Base-by-base conservation (phyloP, 305 asterid species). In the Solanum hybrid region DNA sequence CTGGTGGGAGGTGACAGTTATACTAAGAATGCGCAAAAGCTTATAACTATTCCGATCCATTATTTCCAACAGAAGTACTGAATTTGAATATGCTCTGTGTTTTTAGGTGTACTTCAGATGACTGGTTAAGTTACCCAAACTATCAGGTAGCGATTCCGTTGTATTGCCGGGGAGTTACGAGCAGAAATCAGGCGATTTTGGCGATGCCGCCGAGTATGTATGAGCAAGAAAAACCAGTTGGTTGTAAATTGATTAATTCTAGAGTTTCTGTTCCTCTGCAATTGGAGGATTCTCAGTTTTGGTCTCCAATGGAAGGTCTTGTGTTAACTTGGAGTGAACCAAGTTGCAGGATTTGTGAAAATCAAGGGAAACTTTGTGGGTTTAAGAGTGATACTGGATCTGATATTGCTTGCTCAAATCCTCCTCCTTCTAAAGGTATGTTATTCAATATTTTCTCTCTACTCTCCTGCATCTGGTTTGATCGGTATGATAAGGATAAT, bases 321-420 rank as follows among this genome's bases (percentile, higher is more conserved):
- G 90, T 89, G 93, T 92, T 96, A 89, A 89, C 57, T 3, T 96
- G 98, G 98, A 68, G 38, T 5, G 90, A 84, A n/a, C 98, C 98
- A 1, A 72, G 31, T 20, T 96, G 98, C 91, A 51, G 87, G 75
- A 33, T 36, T 22, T 96, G 98, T 81, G 98, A 93, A 4, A 91
- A 24, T 29, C 70, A 73, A 34, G 95, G 96, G 1, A 91, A 95
- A 51, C 15, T 90, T 86, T 96, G 98, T 91, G 95, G 97, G 89
- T 92, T 82, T 76, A 89, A 90, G 20, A 90, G 72, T 12, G 93
- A 89, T 82, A 22, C 92, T 76, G 94, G 94, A 39, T 45, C 34
- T 1, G 93, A 89, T 11, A 75, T 92, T 89, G 94, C 90, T 26
- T 96, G 98, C 83, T 89, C 73, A 79, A 84, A 88, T 90, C 92